phyloP scores from a whole-genome alignment of 2,329 filamentous ascomycete genomes.

The Exserohilum turcica region DNA sequence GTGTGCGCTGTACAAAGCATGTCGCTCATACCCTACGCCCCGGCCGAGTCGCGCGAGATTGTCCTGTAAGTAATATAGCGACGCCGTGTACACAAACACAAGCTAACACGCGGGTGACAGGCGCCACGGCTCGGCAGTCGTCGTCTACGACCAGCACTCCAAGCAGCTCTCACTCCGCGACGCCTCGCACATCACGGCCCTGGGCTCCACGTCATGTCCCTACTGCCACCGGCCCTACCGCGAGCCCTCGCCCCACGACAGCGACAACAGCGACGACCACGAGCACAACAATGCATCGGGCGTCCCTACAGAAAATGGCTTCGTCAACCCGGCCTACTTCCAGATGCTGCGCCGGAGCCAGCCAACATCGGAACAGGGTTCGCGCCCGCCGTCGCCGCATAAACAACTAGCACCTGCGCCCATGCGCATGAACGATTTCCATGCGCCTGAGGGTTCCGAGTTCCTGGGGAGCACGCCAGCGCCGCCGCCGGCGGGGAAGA shows the following conservation, averaged over 20 bases:
- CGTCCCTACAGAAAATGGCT: slow-evolving; percentile 61
- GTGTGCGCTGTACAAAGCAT: slow-evolving; percentile 47
- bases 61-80: slow-evolving; percentile 67
- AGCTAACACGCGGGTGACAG: slow-evolving; percentile 56
- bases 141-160: slow-evolving; percentile 85
- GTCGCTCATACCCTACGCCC: slow-evolving; percentile 78
- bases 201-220: slow-evolving; percentile 77
- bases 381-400: slow-evolving; percentile 57
- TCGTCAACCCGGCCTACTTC: slow-evolving; percentile 92
- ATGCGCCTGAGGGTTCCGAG: slow-evolving; percentile 57
- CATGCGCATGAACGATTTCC: slow-evolving; percentile 32
- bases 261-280: slow-evolving; percentile 41
- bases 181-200: slow-evolving; percentile 55
- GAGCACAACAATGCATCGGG: slow-evolving; percentile 39
- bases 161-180: slow-evolving; percentile 82
- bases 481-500: slow-evolving; percentile 36
- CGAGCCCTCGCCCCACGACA: slow-evolving; percentile 48
- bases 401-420: slow-evolving; percentile 49
- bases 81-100: background rate
- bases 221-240: slow-evolving; percentile 79
- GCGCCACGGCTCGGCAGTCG: slow-evolving; percentile 89
- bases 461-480: slow-evolving; percentile 54
- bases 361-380: slow-evolving; percentile 56
- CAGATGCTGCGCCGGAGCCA: slow-evolving; percentile 77
- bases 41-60: slow-evolving; percentile 75